phyloP scores from a whole-genome alignment of 108 stramenopile species.

The Chaetoceros muelleri region DNA sequence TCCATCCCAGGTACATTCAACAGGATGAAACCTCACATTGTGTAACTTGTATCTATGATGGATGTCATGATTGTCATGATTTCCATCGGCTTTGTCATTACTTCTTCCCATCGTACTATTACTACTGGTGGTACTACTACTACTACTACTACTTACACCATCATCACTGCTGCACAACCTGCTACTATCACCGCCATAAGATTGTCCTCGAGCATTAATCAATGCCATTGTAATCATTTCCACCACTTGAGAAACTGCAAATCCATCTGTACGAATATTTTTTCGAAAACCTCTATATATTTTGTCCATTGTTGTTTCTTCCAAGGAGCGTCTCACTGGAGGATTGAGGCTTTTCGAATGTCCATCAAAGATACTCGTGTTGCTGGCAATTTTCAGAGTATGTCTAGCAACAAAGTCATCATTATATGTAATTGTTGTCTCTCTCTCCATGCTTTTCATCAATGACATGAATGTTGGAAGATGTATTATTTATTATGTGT shows the following conservation, averaged over 20 bases:
- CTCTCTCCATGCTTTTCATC: too few species aligned
- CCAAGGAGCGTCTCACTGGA: neutral
- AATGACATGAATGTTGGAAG: too few species aligned
- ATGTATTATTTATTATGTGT: too few species aligned
- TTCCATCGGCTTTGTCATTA: neutral
- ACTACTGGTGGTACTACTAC: too few species aligned
- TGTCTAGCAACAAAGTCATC: neutral
- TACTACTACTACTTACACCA: too few species aligned
- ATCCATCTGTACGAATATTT: neutral
- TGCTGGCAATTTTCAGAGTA: neutral
- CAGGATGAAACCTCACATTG: neutral
- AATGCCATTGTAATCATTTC: neutral
- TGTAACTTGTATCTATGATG: neutral
- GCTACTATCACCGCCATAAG: too few species aligned
- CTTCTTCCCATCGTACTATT: too few species aligned
- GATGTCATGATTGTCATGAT: neutral
- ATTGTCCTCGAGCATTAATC: neutral
- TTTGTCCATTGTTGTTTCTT: neutral
- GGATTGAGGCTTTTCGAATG: neutral
- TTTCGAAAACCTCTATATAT: neutral
- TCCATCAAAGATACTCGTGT: neutral
- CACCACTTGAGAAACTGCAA: neutral
- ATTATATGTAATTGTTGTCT: too few species aligned
- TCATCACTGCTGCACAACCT: too few species aligned
- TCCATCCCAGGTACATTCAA: neutral